Conservation (phyloP, 2,329 filamentous ascomycete genomes). For the Exophiala oligosperma region DNA sequence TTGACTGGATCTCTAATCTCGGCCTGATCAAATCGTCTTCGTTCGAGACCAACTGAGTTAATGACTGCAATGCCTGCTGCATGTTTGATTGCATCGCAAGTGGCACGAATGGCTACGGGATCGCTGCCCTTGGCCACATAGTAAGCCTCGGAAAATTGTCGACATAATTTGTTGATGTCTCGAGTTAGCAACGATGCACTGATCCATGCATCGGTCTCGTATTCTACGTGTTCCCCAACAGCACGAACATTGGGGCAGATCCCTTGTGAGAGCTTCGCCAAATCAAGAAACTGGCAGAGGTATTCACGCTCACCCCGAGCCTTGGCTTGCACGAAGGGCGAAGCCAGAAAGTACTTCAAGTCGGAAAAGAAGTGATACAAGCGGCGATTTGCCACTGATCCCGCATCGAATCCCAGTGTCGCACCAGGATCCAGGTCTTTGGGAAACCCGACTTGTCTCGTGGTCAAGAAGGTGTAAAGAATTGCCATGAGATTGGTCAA, state of each 20-base stretch:
- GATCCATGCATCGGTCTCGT: constrained; percentile 98
- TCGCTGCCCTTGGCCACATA: constrained; percentile 19
- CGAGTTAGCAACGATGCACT: constrained; percentile 90
- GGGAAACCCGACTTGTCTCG: constrained; percentile 90
- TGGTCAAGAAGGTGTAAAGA: constrained; percentile 94
- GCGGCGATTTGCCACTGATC: constrained; percentile 88
- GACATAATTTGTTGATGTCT: constrained; percentile 89
- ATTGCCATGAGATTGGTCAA: constrained; percentile 94
- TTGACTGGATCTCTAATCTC: constrained; percentile 84
- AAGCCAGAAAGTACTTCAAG: constrained; percentile 85
- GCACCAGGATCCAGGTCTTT: constrained; percentile 84
- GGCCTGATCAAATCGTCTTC: constrained; percentile 76
- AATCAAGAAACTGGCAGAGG: constrained; percentile 87
- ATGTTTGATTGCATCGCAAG: constrained; percentile 63
- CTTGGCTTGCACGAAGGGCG: constrained; percentile 81
- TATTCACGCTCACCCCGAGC: constrained; percentile 83
- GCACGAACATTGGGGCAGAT: constrained; percentile 94
- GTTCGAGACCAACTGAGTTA: constrained; percentile 86
- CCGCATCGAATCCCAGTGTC: constrained; percentile 87
- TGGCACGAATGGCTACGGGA: constrained; percentile 12
- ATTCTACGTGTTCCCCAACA: constrained; percentile 93
- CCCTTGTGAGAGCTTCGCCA: constrained; percentile 94
- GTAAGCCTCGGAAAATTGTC: constrained; percentile 87
- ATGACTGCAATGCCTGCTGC: constrained; percentile 82
- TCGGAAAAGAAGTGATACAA: constrained; percentile 99